These are phyloP conservation scores for Sinapis alba DNA, from an alignment of 441 rosid genomes.

Conservation along the genomic window DNA sequence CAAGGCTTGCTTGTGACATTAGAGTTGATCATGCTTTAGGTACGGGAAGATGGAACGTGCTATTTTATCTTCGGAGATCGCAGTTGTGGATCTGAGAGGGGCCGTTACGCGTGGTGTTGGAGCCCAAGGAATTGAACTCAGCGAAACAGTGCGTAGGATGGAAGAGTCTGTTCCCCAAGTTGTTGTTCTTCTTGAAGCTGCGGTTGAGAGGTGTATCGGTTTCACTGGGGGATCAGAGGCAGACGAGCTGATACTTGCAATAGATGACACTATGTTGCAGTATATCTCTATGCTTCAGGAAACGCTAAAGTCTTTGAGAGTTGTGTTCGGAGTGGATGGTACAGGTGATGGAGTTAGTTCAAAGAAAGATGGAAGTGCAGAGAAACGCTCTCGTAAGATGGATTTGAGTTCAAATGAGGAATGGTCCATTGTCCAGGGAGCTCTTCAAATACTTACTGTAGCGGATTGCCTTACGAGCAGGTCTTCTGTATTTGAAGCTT, in stretches of 20 bases:
- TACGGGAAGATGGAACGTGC: conserved; percentile 97
- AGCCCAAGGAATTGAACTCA: conserved; percentile 98
- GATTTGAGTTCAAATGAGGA: conserved; percentile 88
- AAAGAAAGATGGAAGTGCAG: conserved; percentile 70
- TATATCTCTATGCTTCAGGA: conserved; percentile 91
- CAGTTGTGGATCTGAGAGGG: conserved; percentile 93
- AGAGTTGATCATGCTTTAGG: conserved; percentile 52
- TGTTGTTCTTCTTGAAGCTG: conserved; percentile 91
- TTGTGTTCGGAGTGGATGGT: conserved; percentile 88
- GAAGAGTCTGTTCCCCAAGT: conserved; percentile 98
- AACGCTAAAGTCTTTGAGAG: conserved; percentile 91
- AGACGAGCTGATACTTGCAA: conserved; percentile 88
- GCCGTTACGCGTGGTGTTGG: conserved; percentile 98
- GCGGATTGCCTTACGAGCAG: conserved; percentile 97
- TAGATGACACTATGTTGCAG: conserved; percentile 90
- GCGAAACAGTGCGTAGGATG: conserved; percentile 98
- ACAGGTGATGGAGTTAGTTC: conserved; percentile 50
- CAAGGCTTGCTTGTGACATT: conserved; percentile 31
- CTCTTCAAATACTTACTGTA: conserved; percentile 92
- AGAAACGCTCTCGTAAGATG: conserved; percentile 70
- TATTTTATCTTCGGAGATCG: conserved; percentile 84
- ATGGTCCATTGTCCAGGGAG: conserved; percentile 99
- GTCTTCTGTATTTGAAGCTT: conserved; percentile 94
- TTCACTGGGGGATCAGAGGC: conserved; percentile 99
- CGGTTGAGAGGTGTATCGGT: conserved; percentile 91